Evolutionary conservation across 2,329 filamentous ascomycete species (phyloP).

Genomic region (Fusarium napiforme): DNA sequence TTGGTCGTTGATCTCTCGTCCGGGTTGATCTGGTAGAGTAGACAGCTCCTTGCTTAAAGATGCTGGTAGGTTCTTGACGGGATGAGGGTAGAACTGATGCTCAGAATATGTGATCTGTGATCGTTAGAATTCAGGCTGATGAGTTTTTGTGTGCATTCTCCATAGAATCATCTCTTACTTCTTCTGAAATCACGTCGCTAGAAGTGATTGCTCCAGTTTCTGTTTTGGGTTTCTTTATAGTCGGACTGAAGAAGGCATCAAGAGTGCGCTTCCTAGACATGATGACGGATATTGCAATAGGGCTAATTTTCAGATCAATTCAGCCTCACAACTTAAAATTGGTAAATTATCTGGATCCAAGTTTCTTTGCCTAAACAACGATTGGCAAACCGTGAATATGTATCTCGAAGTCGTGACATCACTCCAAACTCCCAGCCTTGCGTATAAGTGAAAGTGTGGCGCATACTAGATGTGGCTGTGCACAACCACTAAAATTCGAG

Average conservation of each 20-base stretch:
- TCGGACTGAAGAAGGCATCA: slow-evolving; percentile 70
- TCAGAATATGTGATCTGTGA: slow-evolving; percentile 47
- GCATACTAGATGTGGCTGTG: slow-evolving; percentile 35
- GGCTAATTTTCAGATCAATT: background rate
- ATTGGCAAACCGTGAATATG: background rate
- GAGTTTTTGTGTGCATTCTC: background rate
- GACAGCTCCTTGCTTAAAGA: slow-evolving; percentile 53
- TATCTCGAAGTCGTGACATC: slow-evolving; percentile 38
- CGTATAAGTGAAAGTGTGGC: slow-evolving; percentile 38
- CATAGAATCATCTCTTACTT: background rate
- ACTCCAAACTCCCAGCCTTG: slow-evolving; percentile 30
- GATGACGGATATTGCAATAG: background rate
- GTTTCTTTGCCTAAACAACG: background rate
- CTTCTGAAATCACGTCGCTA: slow-evolving; percentile 5
- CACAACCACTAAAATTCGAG: slow-evolving; percentile 11
- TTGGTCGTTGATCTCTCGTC: slow-evolving; percentile 70
- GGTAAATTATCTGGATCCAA: background rate
- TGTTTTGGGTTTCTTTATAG: slow-evolving; percentile 41
- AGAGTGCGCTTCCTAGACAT: slow-evolving; percentile 64
- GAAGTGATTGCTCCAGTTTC: background rate
- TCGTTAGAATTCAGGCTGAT: background rate
- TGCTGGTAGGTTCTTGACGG: slow-evolving; percentile 58
- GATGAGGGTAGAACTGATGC: slow-evolving; percentile 62
- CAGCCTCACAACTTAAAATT: too few species aligned
- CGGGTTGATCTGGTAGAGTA: slow-evolving; percentile 63